These are phyloP conservation scores for Gardenia jasminoides DNA, from an alignment of 257 asterid genomes.

Conservation along the genomic window DNA sequence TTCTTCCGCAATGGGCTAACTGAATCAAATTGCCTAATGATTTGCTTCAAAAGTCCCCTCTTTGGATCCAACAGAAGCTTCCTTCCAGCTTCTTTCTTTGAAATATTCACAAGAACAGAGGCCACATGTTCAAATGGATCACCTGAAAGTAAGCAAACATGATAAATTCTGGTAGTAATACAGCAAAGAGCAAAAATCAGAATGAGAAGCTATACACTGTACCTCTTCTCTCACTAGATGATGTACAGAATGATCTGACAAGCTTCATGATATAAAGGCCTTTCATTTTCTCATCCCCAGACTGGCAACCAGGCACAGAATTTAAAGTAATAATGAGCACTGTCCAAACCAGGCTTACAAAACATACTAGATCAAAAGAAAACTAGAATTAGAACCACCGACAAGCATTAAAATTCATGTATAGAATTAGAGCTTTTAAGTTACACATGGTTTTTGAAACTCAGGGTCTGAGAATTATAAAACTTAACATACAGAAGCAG, in stretches of 20 bases:
- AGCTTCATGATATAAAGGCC: slow-evolving; percentile 86
- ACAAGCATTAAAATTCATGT: background rate
- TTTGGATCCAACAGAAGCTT: slow-evolving; percentile 85
- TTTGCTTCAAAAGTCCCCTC: slow-evolving; percentile 85
- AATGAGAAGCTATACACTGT: slow-evolving; percentile 16
- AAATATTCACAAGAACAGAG: slow-evolving; percentile 84
- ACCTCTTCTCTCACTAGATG: slow-evolving; percentile 59
- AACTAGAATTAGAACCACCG: background rate
- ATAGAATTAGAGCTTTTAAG: background rate
- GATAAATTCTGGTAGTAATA: too few relatives aligned
- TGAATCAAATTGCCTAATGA: slow-evolving; percentile 80
- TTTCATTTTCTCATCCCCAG: slow-evolving; percentile 75
- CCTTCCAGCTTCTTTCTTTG: slow-evolving; percentile 83
- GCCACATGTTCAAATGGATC: slow-evolving; percentile 94
- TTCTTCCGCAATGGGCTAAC: slow-evolving; percentile 70
- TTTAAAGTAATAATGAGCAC: slow-evolving; percentile 13
- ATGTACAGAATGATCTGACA: slow-evolving; percentile 84
- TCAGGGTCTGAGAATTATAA: too few relatives aligned
- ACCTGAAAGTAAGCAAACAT: slow-evolving; percentile 33
- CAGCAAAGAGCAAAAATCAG: slow-evolving; percentile 10
- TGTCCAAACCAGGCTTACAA: background rate
- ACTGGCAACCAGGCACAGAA: slow-evolving; percentile 41
- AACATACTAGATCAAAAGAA: background rate
- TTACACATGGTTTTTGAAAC: background rate
- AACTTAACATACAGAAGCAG: too few relatives aligned